Base-by-base conservation (phyloP, 2,329 filamentous ascomycete species). In the Cryphonectria carpinicola region DNA sequence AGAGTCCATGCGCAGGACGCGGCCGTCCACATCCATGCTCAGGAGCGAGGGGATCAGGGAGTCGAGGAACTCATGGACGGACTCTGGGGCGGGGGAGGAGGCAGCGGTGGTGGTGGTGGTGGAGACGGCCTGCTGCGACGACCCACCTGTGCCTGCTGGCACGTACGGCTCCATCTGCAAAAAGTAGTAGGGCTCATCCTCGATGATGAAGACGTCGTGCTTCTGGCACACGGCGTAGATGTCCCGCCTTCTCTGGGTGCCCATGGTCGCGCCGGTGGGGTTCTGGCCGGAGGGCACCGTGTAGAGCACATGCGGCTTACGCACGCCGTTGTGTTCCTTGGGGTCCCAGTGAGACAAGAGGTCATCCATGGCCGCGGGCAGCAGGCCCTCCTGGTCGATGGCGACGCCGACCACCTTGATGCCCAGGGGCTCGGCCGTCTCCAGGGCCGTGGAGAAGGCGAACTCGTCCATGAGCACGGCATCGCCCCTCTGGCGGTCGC, bases 101-200 rank as follows among this genome's bases (percentile, higher is more conserved):
- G 37, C 10, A 39, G 37, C 28, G 28, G 84, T 81, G 0, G 86
- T 80, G 22, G 84, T 81, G 73, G 85, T 80, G 41, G 41, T 13
- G 39, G 39, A 41, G 14, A 46, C 5, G 6, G 43, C 43, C 43
- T 46, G 43, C 28, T 41, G 10, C 7, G 17, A 11, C 13, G 66
- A 41, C 43, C 84, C 81, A 19, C 88, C 61, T 2, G 25, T 7
- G 17, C 17, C 58, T 28, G 22, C 86, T 1, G 86, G 86, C 81
- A 63, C 43, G 54, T 94, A 95, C 0, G 91, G 89, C 75, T 93
- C 89, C 92, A 94, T 93, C 81, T 97, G 95, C 49, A 97, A 85
- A 83, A 95, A 97, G 82, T 97, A 97, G 83, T 97, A 97, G 1
- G 95, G 95, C 79, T 97, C 95, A 78, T 97, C 95, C 82, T 98